Percentiles rank a stretch among this genome's conserved stretches.
Evolutionary conservation across 2,329 filamentous ascomycete genomes (phyloP).

Genomic region (Talaromyces sp.): DNA sequence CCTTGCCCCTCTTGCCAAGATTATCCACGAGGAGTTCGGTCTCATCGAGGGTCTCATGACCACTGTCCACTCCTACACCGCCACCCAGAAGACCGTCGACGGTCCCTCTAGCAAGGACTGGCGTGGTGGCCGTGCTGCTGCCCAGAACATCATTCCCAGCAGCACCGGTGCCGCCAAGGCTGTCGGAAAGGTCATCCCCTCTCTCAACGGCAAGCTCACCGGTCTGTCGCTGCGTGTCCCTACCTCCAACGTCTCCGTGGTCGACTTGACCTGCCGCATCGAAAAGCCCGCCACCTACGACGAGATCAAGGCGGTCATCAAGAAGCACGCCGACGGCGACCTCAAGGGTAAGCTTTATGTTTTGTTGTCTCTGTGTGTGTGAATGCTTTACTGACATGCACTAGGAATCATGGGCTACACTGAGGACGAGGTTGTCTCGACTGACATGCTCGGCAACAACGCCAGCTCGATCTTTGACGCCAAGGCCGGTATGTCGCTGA

Average conservation of each 20-base stretch:
- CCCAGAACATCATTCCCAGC: conserved; percentile 99
- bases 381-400: conserved; percentile 2
- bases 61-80: conserved; percentile 99
- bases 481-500: conserved; percentile 97
- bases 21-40: conserved; percentile 96
- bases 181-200: conserved; percentile 98
- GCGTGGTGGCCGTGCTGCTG: conserved; percentile 97
- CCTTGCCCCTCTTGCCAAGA: conserved; percentile 98
- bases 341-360: conserved; percentile 64
- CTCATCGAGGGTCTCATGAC: conserved; percentile 99
- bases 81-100: conserved; percentile 99
- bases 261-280: conserved; percentile 89
- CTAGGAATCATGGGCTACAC: conserved; percentile 89
- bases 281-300: conserved; percentile 74
- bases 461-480: conserved; percentile 98
- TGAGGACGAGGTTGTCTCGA: conserved; percentile 94
- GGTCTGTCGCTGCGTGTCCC: conserved; percentile 99
- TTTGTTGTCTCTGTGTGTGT: not conserved
- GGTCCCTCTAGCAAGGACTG: conserved; percentile 98
- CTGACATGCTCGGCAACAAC: conserved; percentile 86
- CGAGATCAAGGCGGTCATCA: conserved; percentile 87
- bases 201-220: conserved; percentile 98
- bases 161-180: conserved; percentile 99
- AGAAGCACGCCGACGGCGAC: conserved; percentile 74
- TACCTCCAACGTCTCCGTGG: conserved; percentile 97